A percentile compares a stretch with the other conserved stretches of the same genome.
phyloP scores from a whole-genome alignment of 352 stramenopile species.

The Globisporangium abappressorium region DNA sequence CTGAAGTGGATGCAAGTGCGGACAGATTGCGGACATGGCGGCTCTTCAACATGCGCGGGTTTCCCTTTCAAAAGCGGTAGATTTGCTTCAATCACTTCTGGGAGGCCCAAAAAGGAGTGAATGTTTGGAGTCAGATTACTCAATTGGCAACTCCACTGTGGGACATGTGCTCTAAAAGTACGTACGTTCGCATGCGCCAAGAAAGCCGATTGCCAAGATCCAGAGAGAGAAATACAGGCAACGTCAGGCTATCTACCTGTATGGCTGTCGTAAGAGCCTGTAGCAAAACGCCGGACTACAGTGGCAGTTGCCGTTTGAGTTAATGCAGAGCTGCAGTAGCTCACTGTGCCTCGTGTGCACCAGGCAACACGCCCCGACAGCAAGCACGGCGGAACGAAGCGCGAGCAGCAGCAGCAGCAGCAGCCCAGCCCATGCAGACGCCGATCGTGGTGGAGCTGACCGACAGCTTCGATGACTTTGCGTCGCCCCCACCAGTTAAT shows the following conservation, averaged over 20 bases:
- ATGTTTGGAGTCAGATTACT: background rate
- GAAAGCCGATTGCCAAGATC: slow-evolving; percentile 1
- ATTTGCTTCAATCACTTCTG: background rate
- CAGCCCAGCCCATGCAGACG: slow-evolving; percentile 1
- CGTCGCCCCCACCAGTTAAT: background rate
- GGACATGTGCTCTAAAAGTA: background rate
- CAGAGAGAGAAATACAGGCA: slow-evolving; percentile 1
- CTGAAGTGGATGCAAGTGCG: background rate
- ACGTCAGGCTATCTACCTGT: background rate
- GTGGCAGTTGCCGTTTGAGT: background rate
- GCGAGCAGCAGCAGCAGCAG: background rate
- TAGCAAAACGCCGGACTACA: background rate
- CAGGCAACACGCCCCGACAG: background rate
- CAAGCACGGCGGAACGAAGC: background rate
- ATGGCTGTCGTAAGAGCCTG: background rate
- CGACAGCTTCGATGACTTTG: slow-evolving; percentile 7
- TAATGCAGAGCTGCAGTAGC: background rate
- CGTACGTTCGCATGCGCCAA: background rate
- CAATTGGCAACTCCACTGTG: background rate
- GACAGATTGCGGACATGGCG: background rate
- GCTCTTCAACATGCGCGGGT: slow-evolving; percentile 2
- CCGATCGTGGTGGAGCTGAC: slow-evolving; percentile 12
- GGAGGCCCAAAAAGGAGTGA: background rate
- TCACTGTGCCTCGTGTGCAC: background rate
- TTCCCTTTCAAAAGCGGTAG: background rate